Evolutionary conservation across 495 filamentous ascomycete genomes (phyloP), one percentile per base, ranked within the genome.

Genomic region (Hyaloscypha hepaticicola): DNA sequence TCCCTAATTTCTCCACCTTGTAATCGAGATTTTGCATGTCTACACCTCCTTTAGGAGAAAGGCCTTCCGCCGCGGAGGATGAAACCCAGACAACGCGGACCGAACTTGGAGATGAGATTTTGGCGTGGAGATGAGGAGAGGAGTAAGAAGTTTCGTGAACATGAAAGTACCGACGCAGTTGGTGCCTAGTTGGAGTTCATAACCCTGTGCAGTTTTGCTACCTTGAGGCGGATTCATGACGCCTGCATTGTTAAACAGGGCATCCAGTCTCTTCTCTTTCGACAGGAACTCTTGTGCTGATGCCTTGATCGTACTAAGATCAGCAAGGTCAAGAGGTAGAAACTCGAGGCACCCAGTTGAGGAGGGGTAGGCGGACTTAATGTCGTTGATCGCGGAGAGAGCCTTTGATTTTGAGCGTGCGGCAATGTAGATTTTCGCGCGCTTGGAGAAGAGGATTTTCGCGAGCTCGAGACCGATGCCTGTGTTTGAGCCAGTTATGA

Each of bases 211-310:
- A 22, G 74, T 74, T 59, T 63, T 68, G 49, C 60, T 58, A 27
- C 72, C 73, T 16, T 55, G 22, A 9, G 64, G 65, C 11, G 72
- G 71, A 5, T 50, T 55, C 66, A 72, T 72, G 38, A 86, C 72
- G 5, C 84, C 85, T 0, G 85, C 83, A 65, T 87, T 85, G 64
- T 85, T 84, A 68, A 75, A 85, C 0, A 87, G 74, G 14, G 84
- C 76, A 57, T 87, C 77, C 0, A 87, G 75, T 26, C 75, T 69
- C 2, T 60, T 69, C 68, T 85, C 81, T 33, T 73, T 57, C 0
- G 58, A 34, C 0, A 69, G 65, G 64, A 85, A 83, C 4, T 68
- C 63, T 14, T 80, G 26, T 2, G 77, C 83, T 0, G 82, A 72
- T 0, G 74, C 48, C 61, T 81, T 82, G 60, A 88, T 80, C 6